A percentile compares a stretch with the other conserved stretches of the same genome.
Conservation (phyloP, 176 grass and related monocot genomes). For the Zoysia pacifica region DNA sequence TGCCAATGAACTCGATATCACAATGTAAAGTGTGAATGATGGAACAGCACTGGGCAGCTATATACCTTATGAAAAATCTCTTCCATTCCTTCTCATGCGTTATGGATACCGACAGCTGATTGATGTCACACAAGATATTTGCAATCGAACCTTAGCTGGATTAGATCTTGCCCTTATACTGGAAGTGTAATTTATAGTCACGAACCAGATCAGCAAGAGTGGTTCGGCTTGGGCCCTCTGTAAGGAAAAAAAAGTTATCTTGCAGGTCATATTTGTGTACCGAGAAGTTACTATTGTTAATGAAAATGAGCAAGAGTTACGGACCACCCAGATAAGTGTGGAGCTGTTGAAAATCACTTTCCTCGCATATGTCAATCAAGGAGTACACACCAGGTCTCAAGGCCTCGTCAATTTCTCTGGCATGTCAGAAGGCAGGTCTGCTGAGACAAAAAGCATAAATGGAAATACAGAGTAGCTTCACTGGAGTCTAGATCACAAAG, state of each 20-base stretch:
- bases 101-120: slow-evolving; percentile 19
- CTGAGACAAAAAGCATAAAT: slow-evolving; percentile 24
- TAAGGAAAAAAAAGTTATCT: slow-evolving; percentile 33
- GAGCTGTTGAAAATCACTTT: slow-evolving; percentile 90
- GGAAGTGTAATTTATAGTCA: slow-evolving; percentile 89
- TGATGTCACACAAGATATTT: background rate
- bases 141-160: background rate
- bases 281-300: slow-evolving; percentile 7
- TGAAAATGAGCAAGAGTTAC: slow-evolving; percentile 32
- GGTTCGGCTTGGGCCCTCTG: slow-evolving; percentile 84
- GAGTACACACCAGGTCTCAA: slow-evolving; percentile 91
- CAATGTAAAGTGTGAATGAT: background rate
- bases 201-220: slow-evolving; percentile 73
- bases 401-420: slow-evolving; percentile 83
- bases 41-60: background rate
- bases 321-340: slow-evolving; percentile 90
- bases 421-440: slow-evolving; percentile 20
- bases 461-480: slow-evolving; percentile 24
- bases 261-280: slow-evolving; percentile 13
- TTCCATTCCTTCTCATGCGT: slow-evolving; percentile 28
- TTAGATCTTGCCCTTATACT: slow-evolving; percentile 92
- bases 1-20: slow-evolving; percentile 21
- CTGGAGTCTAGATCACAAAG: slow-evolving; percentile 26
- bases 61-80: background rate
- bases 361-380: slow-evolving; percentile 86